Percentiles rank a stretch among this genome's conserved stretches.
phyloP scores from a whole-genome alignment of 2,329 filamentous ascomycete species.

The Aspergillus candidus region DNA sequence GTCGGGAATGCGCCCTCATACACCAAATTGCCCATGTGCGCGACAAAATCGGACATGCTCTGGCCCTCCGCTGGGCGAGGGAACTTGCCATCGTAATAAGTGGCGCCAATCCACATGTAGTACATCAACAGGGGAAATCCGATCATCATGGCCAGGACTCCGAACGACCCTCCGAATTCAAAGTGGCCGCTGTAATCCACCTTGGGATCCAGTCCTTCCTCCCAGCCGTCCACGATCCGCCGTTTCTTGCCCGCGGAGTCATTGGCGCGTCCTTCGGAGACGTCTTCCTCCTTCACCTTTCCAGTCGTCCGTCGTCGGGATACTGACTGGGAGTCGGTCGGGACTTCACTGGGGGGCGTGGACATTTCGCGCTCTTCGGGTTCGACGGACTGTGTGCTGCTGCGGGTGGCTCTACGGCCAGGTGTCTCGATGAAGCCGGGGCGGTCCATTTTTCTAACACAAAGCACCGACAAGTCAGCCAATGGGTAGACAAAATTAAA shows the following conservation, averaged over 20 bases:
- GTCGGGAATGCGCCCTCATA: constrained; percentile 82
- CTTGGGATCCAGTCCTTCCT: constrained; percentile 37
- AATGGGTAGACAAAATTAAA: not conserved
- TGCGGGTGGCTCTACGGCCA: constrained; percentile 40
- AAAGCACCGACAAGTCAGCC: constrained; percentile 4
- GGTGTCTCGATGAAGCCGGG: constrained; percentile 50
- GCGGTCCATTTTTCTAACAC: constrained; percentile 45
- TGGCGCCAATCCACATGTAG: constrained; percentile 98
- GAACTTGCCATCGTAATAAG: constrained; percentile 80
- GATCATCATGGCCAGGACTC: constrained; percentile 78
- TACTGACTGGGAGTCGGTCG: constrained; percentile 18
- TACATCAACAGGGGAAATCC: constrained; percentile 94
- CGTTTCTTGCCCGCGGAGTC: constrained; percentile 18
- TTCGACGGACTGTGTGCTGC: constrained; percentile 32
- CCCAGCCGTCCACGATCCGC: constrained; percentile 37
- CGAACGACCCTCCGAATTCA: constrained; percentile 85
- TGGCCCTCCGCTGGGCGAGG: constrained; percentile 62
- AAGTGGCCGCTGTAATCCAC: constrained; percentile 48
- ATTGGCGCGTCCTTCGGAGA: constrained; percentile 18
- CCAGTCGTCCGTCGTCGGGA: constrained; percentile 26
- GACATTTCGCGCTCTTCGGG: constrained; percentile 25
- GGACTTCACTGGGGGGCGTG: constrained; percentile 19
- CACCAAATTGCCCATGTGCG: constrained; percentile 64
- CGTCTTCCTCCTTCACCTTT: constrained; percentile 25
- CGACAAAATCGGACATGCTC: constrained; percentile 63